Evolutionary conservation across 78 protist species (phyloP).

Genomic region (Isochrysis galbana): DNA sequence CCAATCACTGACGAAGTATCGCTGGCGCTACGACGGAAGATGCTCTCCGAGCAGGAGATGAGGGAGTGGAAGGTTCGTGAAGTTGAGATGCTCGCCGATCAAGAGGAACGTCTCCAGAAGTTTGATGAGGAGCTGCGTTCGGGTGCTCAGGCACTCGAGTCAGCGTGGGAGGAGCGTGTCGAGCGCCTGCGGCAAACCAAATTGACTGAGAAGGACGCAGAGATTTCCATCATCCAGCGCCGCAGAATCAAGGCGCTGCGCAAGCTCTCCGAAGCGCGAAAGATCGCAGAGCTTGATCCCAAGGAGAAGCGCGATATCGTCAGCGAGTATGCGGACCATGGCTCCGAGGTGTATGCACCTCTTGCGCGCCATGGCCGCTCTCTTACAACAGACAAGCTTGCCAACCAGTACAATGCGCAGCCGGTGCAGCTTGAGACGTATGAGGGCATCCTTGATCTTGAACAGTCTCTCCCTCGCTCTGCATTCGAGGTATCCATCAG

Average conservation of each 20-base stretch:
- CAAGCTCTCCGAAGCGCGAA: conserved; percentile 55
- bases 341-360: conserved; percentile 56
- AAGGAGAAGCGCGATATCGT: conserved; percentile 51
- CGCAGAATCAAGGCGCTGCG: conserved; percentile 52
- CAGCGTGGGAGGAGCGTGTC: conserved; percentile 33
- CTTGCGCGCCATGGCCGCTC: conserved; percentile 2
- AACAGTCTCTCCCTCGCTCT: not conserved
- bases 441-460: not conserved
- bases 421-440: not conserved
- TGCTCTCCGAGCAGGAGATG: conserved; percentile 68
- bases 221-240: conserved; percentile 9
- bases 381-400: conserved; percentile 28
- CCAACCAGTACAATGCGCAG: conserved; percentile 17
- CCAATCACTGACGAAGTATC: conserved; percentile 42
- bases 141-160: conserved; percentile 6
- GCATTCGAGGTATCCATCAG: not conserved
- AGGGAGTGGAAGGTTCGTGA: conserved; percentile 77
- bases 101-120: not conserved
- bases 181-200: conserved; percentile 8
- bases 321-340: conserved; percentile 49
- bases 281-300: not conserved
- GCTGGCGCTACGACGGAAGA: conserved; percentile 32
- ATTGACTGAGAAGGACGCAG: not conserved
- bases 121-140: not conserved
- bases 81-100: conserved; percentile 48